Evolutionary conservation across 2,329 filamentous ascomycete species (phyloP).

Genomic region (Colletotrichum tofieldiae): DNA sequence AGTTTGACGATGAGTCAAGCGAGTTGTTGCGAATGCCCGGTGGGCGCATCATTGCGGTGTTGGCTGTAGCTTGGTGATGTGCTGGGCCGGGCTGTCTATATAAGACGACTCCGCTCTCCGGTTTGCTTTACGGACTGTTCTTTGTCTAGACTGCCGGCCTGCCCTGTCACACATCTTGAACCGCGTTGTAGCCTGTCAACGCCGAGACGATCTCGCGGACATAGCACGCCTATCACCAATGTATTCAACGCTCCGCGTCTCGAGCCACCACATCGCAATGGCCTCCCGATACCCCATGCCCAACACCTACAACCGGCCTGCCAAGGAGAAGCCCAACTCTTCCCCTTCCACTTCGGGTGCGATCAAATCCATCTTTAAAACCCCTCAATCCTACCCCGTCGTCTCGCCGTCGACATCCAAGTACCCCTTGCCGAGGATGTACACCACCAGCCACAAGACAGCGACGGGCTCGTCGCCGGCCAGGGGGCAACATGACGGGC

Average conservation of each 20-base stretch:
- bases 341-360: neutral
- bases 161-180: neutral
- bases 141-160: neutral
- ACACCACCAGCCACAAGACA: neutral
- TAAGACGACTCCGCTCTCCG: neutral
- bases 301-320: slow-evolving; percentile 4
- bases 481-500: neutral
- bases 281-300: slow-evolving; percentile 32
- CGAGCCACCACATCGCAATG: neutral
- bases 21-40: neutral
- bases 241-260: neutral
- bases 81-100: neutral
- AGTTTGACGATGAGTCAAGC: neutral
- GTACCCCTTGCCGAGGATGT: slow-evolving; percentile 12
- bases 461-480: neutral
- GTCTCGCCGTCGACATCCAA: neutral
- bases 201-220: neutral
- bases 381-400: neutral
- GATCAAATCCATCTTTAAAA: slow-evolving; percentile 21
- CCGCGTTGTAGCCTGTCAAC: neutral
- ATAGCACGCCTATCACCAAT: neutral
- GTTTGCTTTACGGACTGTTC: too few relatives aligned
- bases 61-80: neutral
- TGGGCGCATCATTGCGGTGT: too few relatives aligned
- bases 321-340: neutral